These are phyloP conservation scores for Selenicereus undatus DNA, from an alignment of 148 eudicot species.

Conservation along the genomic window DNA sequence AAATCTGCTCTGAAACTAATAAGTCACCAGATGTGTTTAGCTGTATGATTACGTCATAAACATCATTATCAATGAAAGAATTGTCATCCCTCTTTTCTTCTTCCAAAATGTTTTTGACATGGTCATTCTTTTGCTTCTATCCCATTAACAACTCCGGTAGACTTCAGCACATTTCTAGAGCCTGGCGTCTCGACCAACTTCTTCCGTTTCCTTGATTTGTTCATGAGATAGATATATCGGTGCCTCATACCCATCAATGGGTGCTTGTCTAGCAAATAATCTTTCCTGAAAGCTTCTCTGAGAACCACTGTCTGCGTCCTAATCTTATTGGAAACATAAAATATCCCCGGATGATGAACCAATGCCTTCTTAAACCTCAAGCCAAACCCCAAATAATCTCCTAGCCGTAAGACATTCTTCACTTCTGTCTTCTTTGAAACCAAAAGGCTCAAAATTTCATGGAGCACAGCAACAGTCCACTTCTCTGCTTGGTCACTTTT, in stretches of 20 bases:
- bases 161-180: conserved; percentile 13
- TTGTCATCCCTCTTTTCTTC: background rate
- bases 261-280: conserved; percentile 50
- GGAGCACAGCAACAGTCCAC: conserved; percentile 63
- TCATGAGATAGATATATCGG: conserved; percentile 68
- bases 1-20: background rate
- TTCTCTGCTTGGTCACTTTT: conserved; percentile 69
- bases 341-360: conserved; percentile 73
- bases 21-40: background rate
- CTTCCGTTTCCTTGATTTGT: conserved; percentile 37
- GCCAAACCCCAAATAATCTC: conserved; percentile 65
- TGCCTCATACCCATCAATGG: conserved; percentile 68
- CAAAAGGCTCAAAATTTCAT: conserved; percentile 58
- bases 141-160: conserved; percentile 12
- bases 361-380: conserved; percentile 65
- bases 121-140: background rate
- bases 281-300: conserved; percentile 65
- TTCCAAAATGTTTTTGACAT: background rate
- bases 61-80: background rate
- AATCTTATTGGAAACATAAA: conserved; percentile 69
- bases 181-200: conserved; percentile 13
- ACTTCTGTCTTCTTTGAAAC: conserved; percentile 69
- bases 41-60: background rate
- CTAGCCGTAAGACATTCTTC: conserved; percentile 47
- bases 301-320: conserved; percentile 80